Conservation (phyloP, 495 filamentous ascomycete genomes). For the Xylaria telfairii region DNA sequence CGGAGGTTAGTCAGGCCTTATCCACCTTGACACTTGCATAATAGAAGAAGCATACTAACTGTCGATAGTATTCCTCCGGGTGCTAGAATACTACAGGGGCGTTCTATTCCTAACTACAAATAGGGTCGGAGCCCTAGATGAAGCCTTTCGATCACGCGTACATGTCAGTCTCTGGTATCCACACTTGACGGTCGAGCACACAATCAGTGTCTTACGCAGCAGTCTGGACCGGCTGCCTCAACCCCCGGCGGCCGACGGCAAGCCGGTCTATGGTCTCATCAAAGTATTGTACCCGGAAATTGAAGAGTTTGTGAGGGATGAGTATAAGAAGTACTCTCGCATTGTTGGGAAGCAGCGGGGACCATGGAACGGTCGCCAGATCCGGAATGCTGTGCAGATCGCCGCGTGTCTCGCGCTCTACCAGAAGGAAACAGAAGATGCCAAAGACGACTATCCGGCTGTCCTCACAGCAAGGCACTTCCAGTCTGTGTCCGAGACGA, state of each 20-base stretch:
- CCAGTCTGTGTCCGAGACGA: background rate
- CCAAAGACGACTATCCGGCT: background rate
- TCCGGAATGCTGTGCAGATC: slow-evolving; percentile 62
- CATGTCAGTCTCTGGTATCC: background rate
- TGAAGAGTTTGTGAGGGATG: background rate
- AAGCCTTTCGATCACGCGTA: background rate
- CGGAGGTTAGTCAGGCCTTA: background rate
- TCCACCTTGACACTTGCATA: background rate
- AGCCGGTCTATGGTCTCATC: background rate
- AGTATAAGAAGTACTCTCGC: background rate
- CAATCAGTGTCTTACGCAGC: background rate
- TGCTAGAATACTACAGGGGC: background rate
- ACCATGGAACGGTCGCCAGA: slow-evolving; percentile 60
- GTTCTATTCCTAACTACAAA: background rate
- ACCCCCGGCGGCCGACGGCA: background rate
- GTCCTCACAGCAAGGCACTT: background rate
- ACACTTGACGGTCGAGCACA: background rate
- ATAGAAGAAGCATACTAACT: background rate
- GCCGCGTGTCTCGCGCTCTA: slow-evolving; percentile 76
- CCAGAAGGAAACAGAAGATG: slow-evolving; percentile 42
- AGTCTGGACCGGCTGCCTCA: background rate
- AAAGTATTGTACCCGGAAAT: background rate
- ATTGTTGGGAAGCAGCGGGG: background rate
- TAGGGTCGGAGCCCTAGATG: background rate
- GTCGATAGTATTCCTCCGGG: background rate